Percentiles rank a stretch among this genome's conserved stretches.
These are phyloP conservation scores for Neonectria hederae DNA, from an alignment of 2,329 filamentous ascomycete genomes.

Conservation along the genomic window DNA sequence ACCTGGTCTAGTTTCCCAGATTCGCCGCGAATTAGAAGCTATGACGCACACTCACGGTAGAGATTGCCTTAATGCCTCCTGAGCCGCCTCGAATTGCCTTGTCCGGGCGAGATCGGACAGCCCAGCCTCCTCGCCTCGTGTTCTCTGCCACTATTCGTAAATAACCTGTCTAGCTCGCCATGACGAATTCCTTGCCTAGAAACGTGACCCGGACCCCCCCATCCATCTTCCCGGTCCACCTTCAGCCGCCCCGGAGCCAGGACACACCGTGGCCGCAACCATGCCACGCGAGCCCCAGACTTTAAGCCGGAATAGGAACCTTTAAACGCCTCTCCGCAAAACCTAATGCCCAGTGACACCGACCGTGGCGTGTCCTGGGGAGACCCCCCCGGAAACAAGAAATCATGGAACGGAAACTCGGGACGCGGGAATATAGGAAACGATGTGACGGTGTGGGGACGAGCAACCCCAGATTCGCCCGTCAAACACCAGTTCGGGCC, in stretches of 20 bases:
- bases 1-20: neutral
- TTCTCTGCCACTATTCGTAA: neutral
- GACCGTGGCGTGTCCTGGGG: conserved; percentile 12
- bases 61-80: neutral
- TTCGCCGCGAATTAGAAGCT: neutral
- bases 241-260: neutral
- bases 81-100: neutral
- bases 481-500: conserved; percentile 6
- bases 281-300: conserved; percentile 5
- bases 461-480: conserved; percentile 24
- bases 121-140: neutral
- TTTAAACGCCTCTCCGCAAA: conserved; percentile 26
- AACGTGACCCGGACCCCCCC: conserved; percentile 18
- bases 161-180: neutral
- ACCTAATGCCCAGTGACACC: neutral
- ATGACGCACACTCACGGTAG: neutral
- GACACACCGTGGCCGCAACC: neutral
- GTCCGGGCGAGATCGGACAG: neutral
- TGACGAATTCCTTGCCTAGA: conserved; percentile 4
- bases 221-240: conserved; percentile 22
- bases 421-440: neutral
- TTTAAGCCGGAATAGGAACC: conserved; percentile 27
- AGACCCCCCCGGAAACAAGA: neutral
- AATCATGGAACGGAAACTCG: conserved; percentile 7
- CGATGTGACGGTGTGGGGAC: conserved; percentile 11